Evolutionary conservation across 2,329 filamentous ascomycete species (phyloP).

Genomic region (Aureobasidium sp.): DNA sequence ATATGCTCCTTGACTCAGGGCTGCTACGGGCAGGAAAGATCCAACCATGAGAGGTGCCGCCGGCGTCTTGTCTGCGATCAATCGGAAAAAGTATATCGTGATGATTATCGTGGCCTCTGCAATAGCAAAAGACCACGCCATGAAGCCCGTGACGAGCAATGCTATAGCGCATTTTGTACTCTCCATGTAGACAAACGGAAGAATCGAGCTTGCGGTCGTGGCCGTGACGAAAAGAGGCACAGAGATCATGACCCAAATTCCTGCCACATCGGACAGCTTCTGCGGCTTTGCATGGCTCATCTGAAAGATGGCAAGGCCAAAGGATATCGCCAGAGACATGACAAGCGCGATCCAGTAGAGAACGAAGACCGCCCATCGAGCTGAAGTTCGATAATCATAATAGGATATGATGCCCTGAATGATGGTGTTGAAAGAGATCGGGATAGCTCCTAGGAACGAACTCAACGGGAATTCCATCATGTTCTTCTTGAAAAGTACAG

Average conservation of each 20-base stretch:
- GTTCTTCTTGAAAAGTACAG: constrained; percentile 18
- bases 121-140: constrained; percentile 13
- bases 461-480: constrained; percentile 22
- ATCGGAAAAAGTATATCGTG: constrained; percentile 18
- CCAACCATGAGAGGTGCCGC: constrained; percentile 15
- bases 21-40: constrained; percentile 18
- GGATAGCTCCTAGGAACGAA: constrained; percentile 22
- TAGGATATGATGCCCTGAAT: constrained; percentile 22
- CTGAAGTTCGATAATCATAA: constrained; percentile 20
- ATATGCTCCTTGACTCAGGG: constrained; percentile 20
- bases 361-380: constrained; percentile 20
- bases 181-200: constrained; percentile 1
- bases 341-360: constrained; percentile 23
- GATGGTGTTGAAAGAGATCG: constrained; percentile 22
- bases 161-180: constrained; percentile 14
- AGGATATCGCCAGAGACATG: constrained; percentile 15
- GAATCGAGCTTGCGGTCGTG: not conserved
- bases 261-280: constrained; percentile 20
- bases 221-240: constrained; percentile 8
- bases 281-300: constrained; percentile 17
- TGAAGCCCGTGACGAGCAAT: constrained; percentile 8
- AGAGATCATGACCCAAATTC: constrained; percentile 18
- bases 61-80: constrained; percentile 16
- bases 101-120: constrained; percentile 8
- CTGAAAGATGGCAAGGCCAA: constrained; percentile 20